phyloP scores from a whole-genome alignment of 228 moss, liverwort and hornwort species.

The Sphagnum fallax region DNA sequence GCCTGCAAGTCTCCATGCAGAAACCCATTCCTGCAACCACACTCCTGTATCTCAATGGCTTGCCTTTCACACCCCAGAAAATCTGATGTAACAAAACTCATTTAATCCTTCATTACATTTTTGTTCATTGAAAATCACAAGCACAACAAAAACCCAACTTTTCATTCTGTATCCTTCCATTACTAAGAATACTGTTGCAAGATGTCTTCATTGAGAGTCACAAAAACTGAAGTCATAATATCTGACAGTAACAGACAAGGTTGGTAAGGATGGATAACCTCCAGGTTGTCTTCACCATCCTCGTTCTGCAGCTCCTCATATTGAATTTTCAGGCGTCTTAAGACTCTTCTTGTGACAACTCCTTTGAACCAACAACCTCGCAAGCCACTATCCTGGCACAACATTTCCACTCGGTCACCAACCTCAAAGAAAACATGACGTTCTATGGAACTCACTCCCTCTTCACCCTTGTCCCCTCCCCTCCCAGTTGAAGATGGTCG shows the following conservation, averaged over 20 bases:
- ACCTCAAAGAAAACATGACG: constrained; percentile 48
- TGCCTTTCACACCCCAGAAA: no score
- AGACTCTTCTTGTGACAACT: constrained; percentile 45
- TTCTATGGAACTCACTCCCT: constrained; percentile 31
- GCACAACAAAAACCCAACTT: no score
- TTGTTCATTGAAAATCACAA: no score
- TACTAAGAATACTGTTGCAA: no score
- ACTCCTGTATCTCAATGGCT: no score
- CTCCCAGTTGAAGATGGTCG: constrained; percentile 39
- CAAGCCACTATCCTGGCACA: constrained; percentile 83
- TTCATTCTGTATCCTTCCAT: no score
- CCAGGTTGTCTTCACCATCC: constrained; percentile 64
- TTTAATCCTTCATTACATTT: no score
- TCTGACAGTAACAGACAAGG: no score
- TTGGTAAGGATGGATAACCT: constrained; percentile 27
- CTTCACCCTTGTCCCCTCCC: constrained; percentile 41
- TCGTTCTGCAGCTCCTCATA: constrained; percentile 72
- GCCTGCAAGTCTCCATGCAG: constrained; percentile 49
- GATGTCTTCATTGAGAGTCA: no score
- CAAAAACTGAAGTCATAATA: no score
- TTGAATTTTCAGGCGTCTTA: constrained; percentile 61
- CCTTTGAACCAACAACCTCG: constrained; percentile 91
- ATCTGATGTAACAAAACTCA: no score
- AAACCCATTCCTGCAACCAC: constrained; percentile 71
- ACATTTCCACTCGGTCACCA: constrained; percentile 70